Evolutionary conservation across 2,329 filamentous ascomycete species (phyloP).

Genomic region (Hortaea werneckii): DNA sequence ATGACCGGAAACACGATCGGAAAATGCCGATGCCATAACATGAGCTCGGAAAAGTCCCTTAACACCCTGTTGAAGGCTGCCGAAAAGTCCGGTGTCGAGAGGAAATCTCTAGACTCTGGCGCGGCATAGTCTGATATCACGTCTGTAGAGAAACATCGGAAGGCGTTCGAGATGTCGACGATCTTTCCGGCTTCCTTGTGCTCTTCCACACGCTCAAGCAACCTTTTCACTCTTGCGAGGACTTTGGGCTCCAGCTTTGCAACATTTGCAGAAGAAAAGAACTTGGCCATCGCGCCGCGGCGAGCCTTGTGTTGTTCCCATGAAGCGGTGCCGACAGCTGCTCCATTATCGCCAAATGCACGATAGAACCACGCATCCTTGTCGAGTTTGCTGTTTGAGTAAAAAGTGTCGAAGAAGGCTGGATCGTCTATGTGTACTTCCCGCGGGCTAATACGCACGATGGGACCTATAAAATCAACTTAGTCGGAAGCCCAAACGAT

Average conservation of each 20-base stretch:
- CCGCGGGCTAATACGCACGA: conserved; percentile 38
- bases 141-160: conserved; percentile 27
- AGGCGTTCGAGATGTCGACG: conserved; percentile 22
- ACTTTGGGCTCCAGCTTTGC: conserved; percentile 3
- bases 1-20: conserved; percentile 25
- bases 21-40: conserved; percentile 4
- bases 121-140: conserved; percentile 32
- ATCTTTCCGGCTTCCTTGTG: neutral
- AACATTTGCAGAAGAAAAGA: conserved; percentile 5
- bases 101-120: conserved; percentile 26
- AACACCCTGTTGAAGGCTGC: conserved; percentile 24
- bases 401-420: conserved; percentile 4
- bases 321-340: neutral
- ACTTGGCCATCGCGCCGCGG: conserved; percentile 2
- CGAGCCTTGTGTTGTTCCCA: conserved; percentile 1
- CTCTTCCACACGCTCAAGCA: conserved; percentile 1
- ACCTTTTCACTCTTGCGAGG: neutral
- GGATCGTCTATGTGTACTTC: conserved; percentile 33
- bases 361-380: conserved; percentile 5
- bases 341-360: conserved; percentile 1
- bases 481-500: neutral
- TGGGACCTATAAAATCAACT: conserved; percentile 24
- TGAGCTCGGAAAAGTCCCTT: conserved; percentile 1
- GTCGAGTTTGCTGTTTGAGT: conserved; percentile 3
- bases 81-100: conserved; percentile 29